Evolutionary conservation across 2,329 filamentous ascomycete species (phyloP).

Genomic region (Xylariales sp.): DNA sequence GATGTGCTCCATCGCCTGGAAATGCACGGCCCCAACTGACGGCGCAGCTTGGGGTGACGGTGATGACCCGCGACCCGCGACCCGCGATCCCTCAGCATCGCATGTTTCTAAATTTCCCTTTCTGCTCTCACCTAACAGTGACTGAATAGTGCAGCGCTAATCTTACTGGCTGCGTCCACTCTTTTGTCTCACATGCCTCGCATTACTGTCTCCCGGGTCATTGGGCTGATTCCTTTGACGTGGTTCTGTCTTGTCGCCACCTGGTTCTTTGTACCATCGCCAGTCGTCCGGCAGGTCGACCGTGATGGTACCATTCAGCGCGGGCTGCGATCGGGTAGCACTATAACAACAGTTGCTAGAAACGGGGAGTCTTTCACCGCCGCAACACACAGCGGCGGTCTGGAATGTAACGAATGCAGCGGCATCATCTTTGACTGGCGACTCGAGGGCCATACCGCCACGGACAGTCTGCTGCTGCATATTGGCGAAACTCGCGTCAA

Average conservation of each 20-base stretch:
- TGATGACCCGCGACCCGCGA: too few relatives aligned
- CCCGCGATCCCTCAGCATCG: too few relatives aligned
- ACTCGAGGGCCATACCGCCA: conserved; percentile 4
- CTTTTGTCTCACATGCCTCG: conserved; percentile 10
- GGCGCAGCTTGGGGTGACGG: too few relatives aligned
- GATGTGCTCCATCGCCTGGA: too few relatives aligned
- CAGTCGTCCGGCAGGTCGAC: neutral
- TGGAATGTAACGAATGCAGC: neutral
- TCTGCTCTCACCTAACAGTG: too few relatives aligned
- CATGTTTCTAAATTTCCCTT: too few relatives aligned
- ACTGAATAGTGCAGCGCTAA: too few relatives aligned
- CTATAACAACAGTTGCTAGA: conserved; percentile 4
- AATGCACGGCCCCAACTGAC: too few relatives aligned
- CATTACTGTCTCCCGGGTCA: conserved; percentile 9
- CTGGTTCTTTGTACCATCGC: conserved; percentile 12
- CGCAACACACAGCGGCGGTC: neutral
- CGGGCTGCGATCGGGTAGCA: conserved; percentile 6
- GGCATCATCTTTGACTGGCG: conserved; percentile 10
- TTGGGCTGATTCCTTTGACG: conserved; percentile 11
- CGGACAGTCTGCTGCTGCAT: conserved; percentile 10
- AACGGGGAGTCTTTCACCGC: conserved; percentile 5
- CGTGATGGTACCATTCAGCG: conserved; percentile 6
- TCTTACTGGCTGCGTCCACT: conserved; percentile 5
- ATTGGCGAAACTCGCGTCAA: conserved; percentile 7
- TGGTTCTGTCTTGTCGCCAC: conserved; percentile 12